Evolutionary conservation across 805 yeast genomes (phyloP).

Genomic region (Hanseniaspora lachancei): DNA sequence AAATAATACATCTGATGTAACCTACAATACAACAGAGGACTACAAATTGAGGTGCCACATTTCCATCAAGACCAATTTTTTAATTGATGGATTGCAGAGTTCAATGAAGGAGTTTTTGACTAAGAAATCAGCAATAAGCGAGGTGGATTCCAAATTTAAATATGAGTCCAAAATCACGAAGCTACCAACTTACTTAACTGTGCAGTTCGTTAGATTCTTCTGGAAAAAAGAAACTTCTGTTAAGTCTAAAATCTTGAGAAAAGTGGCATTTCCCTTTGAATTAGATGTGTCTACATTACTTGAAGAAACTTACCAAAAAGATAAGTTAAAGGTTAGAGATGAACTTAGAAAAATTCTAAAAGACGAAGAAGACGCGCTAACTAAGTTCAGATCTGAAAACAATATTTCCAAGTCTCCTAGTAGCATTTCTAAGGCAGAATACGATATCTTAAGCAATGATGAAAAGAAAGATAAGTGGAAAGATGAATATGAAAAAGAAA

Average conservation of each 20-base stretch:
- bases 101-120: slow-evolving; percentile 67
- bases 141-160: slow-evolving; percentile 57
- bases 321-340: slow-evolving; percentile 62
- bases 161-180: slow-evolving; percentile 48
- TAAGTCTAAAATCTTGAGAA: slow-evolving; percentile 86
- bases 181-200: slow-evolving; percentile 75
- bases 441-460: slow-evolving; percentile 36
- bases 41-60: slow-evolving; percentile 82
- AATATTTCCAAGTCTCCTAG: slow-evolving; percentile 14
- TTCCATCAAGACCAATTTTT: slow-evolving; percentile 67
- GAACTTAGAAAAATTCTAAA: slow-evolving; percentile 63
- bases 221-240: slow-evolving; percentile 88
- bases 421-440: slow-evolving; percentile 16
- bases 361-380: slow-evolving; percentile 53
- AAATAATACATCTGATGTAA: slow-evolving; percentile 39
- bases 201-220: slow-evolving; percentile 86
- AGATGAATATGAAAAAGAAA: slow-evolving; percentile 32
- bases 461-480: slow-evolving; percentile 37
- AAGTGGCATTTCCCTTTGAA: slow-evolving; percentile 89
- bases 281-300: slow-evolving; percentile 77
- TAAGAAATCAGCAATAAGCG: slow-evolving; percentile 60
- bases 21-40: slow-evolving; percentile 42
- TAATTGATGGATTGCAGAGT: slow-evolving; percentile 68
- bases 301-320: slow-evolving; percentile 58
- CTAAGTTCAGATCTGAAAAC: slow-evolving; percentile 42